A percentile compares a stretch with the other conserved stretches of the same genome.
Evolutionary conservation across 345 rosid genomes (phyloP).

Genomic region (Brassica carinata): DNA sequence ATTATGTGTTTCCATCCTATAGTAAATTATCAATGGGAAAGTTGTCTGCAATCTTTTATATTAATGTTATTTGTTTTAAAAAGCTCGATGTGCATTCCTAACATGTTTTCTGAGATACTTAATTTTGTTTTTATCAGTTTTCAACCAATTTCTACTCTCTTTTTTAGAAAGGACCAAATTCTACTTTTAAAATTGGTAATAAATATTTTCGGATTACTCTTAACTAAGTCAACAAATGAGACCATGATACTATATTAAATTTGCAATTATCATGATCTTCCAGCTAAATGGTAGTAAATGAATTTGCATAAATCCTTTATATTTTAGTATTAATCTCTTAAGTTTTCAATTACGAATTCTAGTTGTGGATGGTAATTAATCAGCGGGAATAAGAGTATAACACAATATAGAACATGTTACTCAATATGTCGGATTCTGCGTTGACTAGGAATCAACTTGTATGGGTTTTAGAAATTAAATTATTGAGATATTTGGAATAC

Average conservation of each 20-base stretch:
- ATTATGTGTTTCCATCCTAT: background rate
- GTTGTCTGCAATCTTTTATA: background rate
- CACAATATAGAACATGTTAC: conserved; percentile 14
- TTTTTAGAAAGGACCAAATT: background rate
- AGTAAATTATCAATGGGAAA: background rate
- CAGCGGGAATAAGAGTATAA: background rate
- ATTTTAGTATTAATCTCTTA: too few species aligned
- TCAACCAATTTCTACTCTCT: too few species aligned
- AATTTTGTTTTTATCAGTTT: background rate
- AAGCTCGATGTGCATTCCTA: background rate
- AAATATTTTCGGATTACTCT: background rate
- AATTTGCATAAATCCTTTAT: background rate
- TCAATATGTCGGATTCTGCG: conserved; percentile 37
- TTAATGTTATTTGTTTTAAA: background rate
- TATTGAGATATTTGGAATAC: background rate
- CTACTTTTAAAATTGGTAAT: background rate
- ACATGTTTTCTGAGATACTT: background rate
- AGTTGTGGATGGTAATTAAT: background rate
- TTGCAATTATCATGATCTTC: background rate
- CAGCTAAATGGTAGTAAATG: background rate
- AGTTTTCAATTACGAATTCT: background rate
- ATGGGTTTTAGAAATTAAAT: conserved; percentile 1
- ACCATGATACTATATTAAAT: background rate
- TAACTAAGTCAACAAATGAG: background rate
- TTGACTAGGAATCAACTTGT: conserved; percentile 32